These are phyloP conservation scores for Aspergillus fructus DNA, from an alignment of 2,329 filamentous ascomycete genomes.

Conservation along the genomic window DNA sequence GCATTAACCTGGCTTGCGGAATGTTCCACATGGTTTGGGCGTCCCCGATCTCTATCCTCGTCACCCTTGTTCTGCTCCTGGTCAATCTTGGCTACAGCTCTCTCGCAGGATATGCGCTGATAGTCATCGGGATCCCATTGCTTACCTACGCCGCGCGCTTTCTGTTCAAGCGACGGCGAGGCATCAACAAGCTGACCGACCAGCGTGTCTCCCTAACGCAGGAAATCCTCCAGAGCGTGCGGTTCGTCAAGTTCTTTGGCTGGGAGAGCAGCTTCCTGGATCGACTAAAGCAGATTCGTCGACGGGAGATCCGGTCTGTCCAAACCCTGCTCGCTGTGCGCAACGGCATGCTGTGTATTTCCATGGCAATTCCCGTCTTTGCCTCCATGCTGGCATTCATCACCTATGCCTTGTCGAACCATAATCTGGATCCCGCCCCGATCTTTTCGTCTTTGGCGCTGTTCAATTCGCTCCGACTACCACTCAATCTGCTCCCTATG, in stretches of 20 bases:
- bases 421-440: constrained; percentile 68
- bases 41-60: constrained; percentile 71
- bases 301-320: constrained; percentile 71
- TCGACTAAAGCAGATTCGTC: constrained; percentile 71
- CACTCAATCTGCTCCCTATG: constrained; percentile 82
- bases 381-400: constrained; percentile 95
- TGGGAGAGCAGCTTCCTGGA: constrained; percentile 86
- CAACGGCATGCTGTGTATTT: constrained; percentile 62
- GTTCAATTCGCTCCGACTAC: constrained; percentile 88
- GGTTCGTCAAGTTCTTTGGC: constrained; percentile 94
- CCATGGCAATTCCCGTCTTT: constrained; percentile 80
- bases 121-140: constrained; percentile 74
- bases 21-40: constrained; percentile 93
- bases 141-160: constrained; percentile 75
- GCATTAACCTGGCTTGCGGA: constrained; percentile 82
- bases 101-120: constrained; percentile 79
- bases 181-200: constrained; percentile 91
- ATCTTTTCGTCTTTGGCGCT: constrained; percentile 92
- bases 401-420: constrained; percentile 65
- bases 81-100: constrained; percentile 90
- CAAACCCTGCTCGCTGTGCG: constrained; percentile 79
- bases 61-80: constrained; percentile 77
- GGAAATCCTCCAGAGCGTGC: constrained; percentile 83
- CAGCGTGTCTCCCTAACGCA: constrained; percentile 87
- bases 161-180: constrained; percentile 71